Base-by-base conservation (phyloP, 2,329 filamentous ascomycete species). In the Fusarium torulosum region DNA sequence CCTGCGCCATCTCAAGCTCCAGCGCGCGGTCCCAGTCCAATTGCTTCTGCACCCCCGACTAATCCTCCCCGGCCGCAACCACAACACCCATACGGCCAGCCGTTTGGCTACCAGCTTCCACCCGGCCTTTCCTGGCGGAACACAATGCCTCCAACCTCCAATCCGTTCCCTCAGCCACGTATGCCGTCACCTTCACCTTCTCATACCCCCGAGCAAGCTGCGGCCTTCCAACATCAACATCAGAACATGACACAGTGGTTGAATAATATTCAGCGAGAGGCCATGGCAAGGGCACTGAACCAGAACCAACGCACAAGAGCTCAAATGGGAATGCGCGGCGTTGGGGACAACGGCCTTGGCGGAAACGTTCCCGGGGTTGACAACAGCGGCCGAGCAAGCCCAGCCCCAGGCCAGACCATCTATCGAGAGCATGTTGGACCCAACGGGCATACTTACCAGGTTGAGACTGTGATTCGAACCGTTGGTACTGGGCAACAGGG, bases 211-310 rank as follows among this genome's bases (percentile, higher is more conserved):
- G 76, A 76, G 46, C 75, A 75, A 50, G 71, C 69, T 27, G 74
- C 73, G n/a, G 69, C 69, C 38, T 76, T 77, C 47, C 76, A 78
- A 47, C 76, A 77, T n/a, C 76, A 82, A 33, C 80, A 82, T 37
- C 80, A 82, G 53, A 76, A 78, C 19, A 78, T 83, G 76, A 78
- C 78, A 21, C 79, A 81, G 43, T 83, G 84, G 75, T 72, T 85
- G 62, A 80, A 76, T 21, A 82, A 82, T 43, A 72, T 84, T n/a
- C 83, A 84, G 61, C 77, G 80, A 27, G 83, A 85, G 52, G 80
- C 81, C 9, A 78, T 77, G 72, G 77, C 77, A 38, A 80, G 76
- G 50, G 82, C 76, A 54, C 76, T 79, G 53, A 80, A 77, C 38
- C 82, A 83, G 64, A 81, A 81, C 43, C 83, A 83, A 63, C 75